A percentile compares a stretch with the other conserved stretches of the same genome.
Conservation (phyloP, 768 basidiomycete species). For the Suillus tomentosus region DNA sequence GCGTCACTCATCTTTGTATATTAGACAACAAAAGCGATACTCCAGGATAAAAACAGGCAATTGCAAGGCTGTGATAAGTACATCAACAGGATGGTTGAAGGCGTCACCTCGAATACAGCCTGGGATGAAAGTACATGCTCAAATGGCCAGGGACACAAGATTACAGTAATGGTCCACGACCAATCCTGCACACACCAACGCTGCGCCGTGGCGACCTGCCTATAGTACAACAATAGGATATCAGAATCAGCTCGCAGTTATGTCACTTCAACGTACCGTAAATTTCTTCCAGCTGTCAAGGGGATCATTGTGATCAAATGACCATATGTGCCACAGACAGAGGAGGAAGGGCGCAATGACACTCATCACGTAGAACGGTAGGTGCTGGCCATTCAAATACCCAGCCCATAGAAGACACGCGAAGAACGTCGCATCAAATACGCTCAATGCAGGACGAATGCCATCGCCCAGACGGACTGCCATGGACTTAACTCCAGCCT, state of each 20-base stretch:
- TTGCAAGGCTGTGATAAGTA: not conserved
- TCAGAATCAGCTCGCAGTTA: not conserved
- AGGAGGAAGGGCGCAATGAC: not conserved
- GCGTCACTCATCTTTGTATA: too few relatives aligned
- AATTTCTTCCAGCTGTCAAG: constrained; percentile 4
- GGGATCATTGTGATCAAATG: constrained; percentile 4
- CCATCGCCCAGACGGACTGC: constrained; percentile 69
- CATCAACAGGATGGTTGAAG: not conserved
- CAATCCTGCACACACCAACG: constrained; percentile 2
- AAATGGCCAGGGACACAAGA: not conserved
- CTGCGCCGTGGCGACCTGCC: not conserved
- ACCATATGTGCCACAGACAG: constrained; percentile 2
- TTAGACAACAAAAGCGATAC: not conserved
- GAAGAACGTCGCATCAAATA: constrained; percentile 55
- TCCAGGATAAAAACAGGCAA: not conserved
- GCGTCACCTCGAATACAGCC: not conserved
- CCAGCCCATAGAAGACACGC: constrained; percentile 54
- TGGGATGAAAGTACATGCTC: not conserved
- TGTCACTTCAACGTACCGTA: not conserved
- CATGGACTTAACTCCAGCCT: constrained; percentile 74
- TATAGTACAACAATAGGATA: too few relatives aligned
- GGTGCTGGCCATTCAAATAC: constrained; percentile 50
- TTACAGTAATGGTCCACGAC: not conserved
- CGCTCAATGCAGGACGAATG: constrained; percentile 56
- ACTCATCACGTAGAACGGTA: constrained; percentile 8